These are phyloP conservation scores for Aspergillus amoenus DNA, from an alignment of 2,329 filamentous ascomycete species.

Conservation along the genomic window DNA sequence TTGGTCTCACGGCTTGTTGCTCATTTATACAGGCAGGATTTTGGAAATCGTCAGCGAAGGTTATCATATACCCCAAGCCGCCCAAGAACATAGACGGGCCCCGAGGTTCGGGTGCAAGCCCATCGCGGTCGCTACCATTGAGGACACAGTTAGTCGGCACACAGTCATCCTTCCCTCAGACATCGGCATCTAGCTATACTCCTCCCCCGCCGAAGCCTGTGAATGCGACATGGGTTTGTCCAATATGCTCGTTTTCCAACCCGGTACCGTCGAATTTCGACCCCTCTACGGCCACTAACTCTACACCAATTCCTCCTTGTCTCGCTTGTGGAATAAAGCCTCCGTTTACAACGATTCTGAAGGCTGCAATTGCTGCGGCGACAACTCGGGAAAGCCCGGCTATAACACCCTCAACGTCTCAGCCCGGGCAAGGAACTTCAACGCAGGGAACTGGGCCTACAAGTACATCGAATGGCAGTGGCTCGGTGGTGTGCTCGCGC, in stretches of 20 bases:
- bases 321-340: constrained; percentile 93
- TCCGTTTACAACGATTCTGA: constrained; percentile 75
- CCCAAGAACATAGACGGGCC: constrained; percentile 60
- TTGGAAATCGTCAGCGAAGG: constrained; percentile 89
- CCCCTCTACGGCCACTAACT: constrained; percentile 72
- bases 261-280: constrained; percentile 93
- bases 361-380: constrained; percentile 78
- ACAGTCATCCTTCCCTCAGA: constrained; percentile 31
- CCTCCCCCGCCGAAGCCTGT: constrained; percentile 38
- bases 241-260: constrained; percentile 94
- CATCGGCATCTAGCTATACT: constrained; percentile 35
- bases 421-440: constrained; percentile 1
- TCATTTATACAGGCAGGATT: constrained; percentile 69
- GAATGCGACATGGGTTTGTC: constrained; percentile 86
- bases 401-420: constrained; percentile 9
- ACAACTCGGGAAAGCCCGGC: constrained; percentile 44
- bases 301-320: constrained; percentile 81
- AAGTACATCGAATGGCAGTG: constrained; percentile 7
- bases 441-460: constrained; percentile 7
- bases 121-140: constrained; percentile 24
- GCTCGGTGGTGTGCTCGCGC: constrained; percentile 63
- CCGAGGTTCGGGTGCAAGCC: constrained; percentile 52
- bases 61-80: constrained; percentile 83
- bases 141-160: constrained; percentile 36
- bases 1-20: background rate